These are phyloP conservation scores for Mycena capillaripes DNA, from an alignment of 768 basidiomycete species.

Conservation along the genomic window DNA sequence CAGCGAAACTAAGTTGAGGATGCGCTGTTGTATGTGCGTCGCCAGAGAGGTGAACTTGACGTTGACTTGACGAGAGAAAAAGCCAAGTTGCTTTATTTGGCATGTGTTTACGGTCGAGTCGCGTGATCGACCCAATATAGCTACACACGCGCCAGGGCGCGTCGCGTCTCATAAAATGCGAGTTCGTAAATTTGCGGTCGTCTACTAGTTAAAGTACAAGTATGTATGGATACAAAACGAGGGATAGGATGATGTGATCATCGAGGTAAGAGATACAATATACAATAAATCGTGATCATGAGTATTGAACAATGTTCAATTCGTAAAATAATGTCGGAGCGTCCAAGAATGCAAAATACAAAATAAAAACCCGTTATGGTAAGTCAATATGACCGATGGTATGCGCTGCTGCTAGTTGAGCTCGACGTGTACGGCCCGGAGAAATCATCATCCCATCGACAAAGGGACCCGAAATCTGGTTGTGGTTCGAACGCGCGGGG, in stretches of 20 bases:
- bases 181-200: neutral
- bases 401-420: neutral
- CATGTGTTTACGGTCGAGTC: no score
- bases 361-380: neutral
- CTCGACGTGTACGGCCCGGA: neutral
- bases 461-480: conserved; percentile 12
- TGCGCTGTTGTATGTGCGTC: no score
- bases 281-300: neutral
- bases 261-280: no score
- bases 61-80: no score
- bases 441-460: conserved; percentile 29
- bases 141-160: neutral
- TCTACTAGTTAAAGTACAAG: neutral
- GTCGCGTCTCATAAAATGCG: neutral
- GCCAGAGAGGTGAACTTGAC: no score
- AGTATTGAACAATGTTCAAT: neutral
- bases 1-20: no score
- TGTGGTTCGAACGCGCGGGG: neutral
- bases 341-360: neutral
- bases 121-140: no score
- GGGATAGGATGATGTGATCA: no score
- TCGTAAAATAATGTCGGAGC: neutral
- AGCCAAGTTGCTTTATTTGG: no score
- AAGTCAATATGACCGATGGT: conserved; percentile 4
- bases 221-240: conserved; percentile 8